Conservation (phyloP, 345 rosid genomes). For the Acer campestre region DNA sequence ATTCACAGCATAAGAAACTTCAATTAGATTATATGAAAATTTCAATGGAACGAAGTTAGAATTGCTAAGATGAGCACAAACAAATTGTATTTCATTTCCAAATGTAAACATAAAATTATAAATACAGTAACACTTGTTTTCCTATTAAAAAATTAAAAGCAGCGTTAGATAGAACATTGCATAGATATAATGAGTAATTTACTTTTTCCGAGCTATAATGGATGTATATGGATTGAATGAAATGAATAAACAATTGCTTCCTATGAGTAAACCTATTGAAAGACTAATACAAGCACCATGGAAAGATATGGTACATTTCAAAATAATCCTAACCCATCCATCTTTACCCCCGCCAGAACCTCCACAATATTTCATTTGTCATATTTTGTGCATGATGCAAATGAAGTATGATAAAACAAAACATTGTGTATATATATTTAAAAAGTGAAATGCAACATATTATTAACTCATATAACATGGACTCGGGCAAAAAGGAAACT, state of each 20-base stretch:
- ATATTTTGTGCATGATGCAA: background rate
- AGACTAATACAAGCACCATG: background rate
- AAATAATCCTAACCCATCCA: background rate
- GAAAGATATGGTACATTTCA: too few species aligned
- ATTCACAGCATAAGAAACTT: background rate
- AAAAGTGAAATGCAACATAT: background rate
- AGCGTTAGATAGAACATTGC: background rate
- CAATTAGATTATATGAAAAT: too few species aligned
- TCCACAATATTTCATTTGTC: background rate
- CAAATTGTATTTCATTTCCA: too few species aligned
- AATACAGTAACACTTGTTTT: too few species aligned
- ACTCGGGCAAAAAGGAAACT: background rate
- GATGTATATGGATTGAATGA: background rate
- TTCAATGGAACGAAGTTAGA: background rate
- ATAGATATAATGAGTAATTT: background rate
- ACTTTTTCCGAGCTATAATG: background rate
- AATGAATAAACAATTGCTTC: background rate
- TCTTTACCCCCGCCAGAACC: background rate
- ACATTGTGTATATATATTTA: background rate
- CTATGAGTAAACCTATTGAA: background rate
- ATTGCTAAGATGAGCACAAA: background rate
- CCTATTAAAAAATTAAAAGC: background rate
- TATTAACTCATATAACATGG: background rate
- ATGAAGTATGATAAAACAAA: background rate
- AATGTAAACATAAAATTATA: too few species aligned